These are phyloP conservation scores for Dianthus caryophyllus DNA, from an alignment of 148 eudicot species.

Conservation along the genomic window DNA sequence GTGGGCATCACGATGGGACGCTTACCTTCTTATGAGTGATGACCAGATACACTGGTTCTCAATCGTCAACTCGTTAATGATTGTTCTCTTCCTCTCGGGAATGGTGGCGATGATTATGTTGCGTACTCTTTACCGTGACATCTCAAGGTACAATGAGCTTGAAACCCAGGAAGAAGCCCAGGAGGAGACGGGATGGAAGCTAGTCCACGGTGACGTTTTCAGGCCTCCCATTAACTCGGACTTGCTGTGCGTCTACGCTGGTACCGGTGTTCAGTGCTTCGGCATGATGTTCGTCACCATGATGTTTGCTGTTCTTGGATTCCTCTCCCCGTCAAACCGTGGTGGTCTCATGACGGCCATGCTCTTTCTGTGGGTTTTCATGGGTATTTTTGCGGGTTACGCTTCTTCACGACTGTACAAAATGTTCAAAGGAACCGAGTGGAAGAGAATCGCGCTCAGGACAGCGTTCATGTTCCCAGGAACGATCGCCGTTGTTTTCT, in stretches of 20 bases:
- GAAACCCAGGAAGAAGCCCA: slow-evolving; percentile 50
- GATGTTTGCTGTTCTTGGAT: slow-evolving; percentile 47
- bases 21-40: slow-evolving; percentile 46
- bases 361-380: slow-evolving; percentile 51
- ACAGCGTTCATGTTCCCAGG: slow-evolving; percentile 48
- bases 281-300: slow-evolving; percentile 48
- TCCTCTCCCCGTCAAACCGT: slow-evolving; percentile 51
- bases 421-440: slow-evolving; percentile 46
- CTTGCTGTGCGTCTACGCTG: slow-evolving; percentile 45
- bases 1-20: slow-evolving; percentile 56
- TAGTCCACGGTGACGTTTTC: slow-evolving; percentile 45
- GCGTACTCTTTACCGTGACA: slow-evolving; percentile 46
- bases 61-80: slow-evolving; percentile 46
- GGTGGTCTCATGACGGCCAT: slow-evolving; percentile 52
- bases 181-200: slow-evolving; percentile 50
- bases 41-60: slow-evolving; percentile 53
- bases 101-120: slow-evolving; percentile 56
- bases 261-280: slow-evolving; percentile 47
- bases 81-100: slow-evolving; percentile 46
- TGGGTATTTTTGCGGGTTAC: slow-evolving; percentile 48
- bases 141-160: slow-evolving; percentile 46
- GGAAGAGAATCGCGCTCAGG: slow-evolving; percentile 40
- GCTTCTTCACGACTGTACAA: slow-evolving; percentile 43
- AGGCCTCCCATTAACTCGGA: slow-evolving; percentile 41
- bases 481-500: slow-evolving; percentile 36